Evolutionary conservation across 805 yeast species (phyloP), one percentile per base, ranked within the genome.

Genomic region (Yarrowia hollandica): DNA sequence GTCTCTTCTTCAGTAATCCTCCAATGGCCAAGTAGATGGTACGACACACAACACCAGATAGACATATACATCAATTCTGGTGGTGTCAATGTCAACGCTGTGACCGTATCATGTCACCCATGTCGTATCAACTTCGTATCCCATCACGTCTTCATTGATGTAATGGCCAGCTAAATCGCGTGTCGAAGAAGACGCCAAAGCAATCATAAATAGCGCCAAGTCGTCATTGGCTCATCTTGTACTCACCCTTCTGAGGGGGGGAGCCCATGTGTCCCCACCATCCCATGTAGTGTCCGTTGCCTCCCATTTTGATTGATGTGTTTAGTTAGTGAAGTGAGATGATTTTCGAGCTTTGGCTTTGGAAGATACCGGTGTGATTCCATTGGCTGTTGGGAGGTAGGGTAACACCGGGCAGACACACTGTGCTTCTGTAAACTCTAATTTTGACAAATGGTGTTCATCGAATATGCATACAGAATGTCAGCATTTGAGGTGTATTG

Each of bases 251-350:
- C 60, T 66, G 69, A 34, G 62, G 34, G 48, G 66, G 65, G 58
- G 62, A 54, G 71, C 95, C 96, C 72, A 90, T 75, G 78, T 79
- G 75, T 72, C 97, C 97, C 97, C 97, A 90, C 97, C 97, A 90
- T 68, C 97, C 97, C 92, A 88, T 85, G 71, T 86, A 90, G 70
- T 90, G 72, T 68, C 81, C 82, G 70, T 72, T 86, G 71, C 86
- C 88, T 72, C 82, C 87, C 90, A 85, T 85, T 69, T 64, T 62
- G 46, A 55, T 33, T 7, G 33, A 60, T 52, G 46, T 54, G 52
- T 21, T 35, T 59, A 34, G 34, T 21, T 41, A 59, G 38, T 59
- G 60, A 25, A 37, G 35, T 41, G 61, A 54, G 59, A 59, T 52
- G 44, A 52, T 35, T 35, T 52, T 52, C 34, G 44, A 19, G 28